phyloP scores from a whole-genome alignment of 2,329 filamentous ascomycete genomes.

The Botrytis elliptica region DNA sequence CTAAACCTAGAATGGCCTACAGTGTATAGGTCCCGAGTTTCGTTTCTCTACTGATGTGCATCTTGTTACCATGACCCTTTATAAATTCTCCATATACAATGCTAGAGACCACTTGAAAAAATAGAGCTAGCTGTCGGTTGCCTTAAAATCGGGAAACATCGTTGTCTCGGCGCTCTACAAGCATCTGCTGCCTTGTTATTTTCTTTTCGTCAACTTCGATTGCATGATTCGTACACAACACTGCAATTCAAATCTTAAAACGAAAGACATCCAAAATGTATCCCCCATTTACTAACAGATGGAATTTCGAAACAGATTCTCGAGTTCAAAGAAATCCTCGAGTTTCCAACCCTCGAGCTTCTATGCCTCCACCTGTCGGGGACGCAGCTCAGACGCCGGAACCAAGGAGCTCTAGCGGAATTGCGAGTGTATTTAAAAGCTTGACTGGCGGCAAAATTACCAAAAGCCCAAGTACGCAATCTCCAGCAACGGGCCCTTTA shows the following conservation, averaged over 20 bases:
- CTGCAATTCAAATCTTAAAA: neutral
- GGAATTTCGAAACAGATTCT: slow-evolving; percentile 12
- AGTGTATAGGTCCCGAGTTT: slow-evolving; percentile 1
- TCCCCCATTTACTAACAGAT: slow-evolving; percentile 17
- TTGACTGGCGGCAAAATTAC: slow-evolving; percentile 54
- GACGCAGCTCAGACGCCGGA: slow-evolving; percentile 57
- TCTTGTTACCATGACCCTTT: neutral
- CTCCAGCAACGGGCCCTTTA: slow-evolving; percentile 43
- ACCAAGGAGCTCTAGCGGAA: slow-evolving; percentile 53
- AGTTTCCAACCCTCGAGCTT: slow-evolving; percentile 35
- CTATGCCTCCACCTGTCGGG: slow-evolving; percentile 61
- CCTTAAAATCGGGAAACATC: neutral
- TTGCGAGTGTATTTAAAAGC: slow-evolving; percentile 64
- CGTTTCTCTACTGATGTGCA: slow-evolving; percentile 1
- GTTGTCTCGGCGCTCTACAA: slow-evolving; percentile 3
- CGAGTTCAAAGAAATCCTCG: slow-evolving; percentile 19
- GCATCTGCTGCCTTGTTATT: neutral
- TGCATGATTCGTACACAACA: neutral
- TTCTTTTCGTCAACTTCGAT: slow-evolving; percentile 12
- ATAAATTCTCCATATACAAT: neutral
- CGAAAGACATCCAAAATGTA: neutral
- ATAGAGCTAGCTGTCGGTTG: neutral
- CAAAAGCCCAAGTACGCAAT: slow-evolving; percentile 48
- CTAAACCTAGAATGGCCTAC: slow-evolving; percentile 3
- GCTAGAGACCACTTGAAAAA: neutral